Evolutionary conservation across 2,329 filamentous ascomycete species (phyloP), one percentile per base, ranked within the genome.

Genomic region (Leptographium lundbergii): DNA sequence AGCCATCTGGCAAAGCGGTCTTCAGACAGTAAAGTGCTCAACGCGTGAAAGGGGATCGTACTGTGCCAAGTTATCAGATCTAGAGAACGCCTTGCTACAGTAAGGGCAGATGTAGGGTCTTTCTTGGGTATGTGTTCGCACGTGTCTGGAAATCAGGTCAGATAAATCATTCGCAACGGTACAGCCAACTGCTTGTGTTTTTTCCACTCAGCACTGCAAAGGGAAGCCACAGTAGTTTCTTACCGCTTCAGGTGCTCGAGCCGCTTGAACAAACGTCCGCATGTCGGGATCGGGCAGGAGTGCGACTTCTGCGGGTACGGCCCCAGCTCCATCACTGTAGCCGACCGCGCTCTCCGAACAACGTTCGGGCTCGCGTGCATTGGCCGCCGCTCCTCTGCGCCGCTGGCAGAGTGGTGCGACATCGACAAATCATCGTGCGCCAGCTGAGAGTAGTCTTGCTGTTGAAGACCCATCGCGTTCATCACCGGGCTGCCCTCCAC

Each of bases 201-300:
- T 51, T 32, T 60, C 60, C 62, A 39, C 36, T 39, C 39, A n/a
- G 42, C 60, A 63, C 65, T 67, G 72, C 67, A 72, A 73, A 69
- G 64, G 65, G 72, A 74, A 71, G 64, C 70, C 68, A 69, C 68
- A 69, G 72, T 69, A 70, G 62, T 63, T 67, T 79, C 88, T 84
- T 89, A 95, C 90, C 92, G 86, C 82, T 99, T 99, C 70, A 99
- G 85, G 77, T 99, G 94, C 78, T 99, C 94, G 78, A 99, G 84
- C 74, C 94, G 87, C 85, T 99, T 99, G 82, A 99, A 99, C 63
- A 96, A 82, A 69, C 94, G 87, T 58, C 94, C 94, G 72, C 94
- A 99, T 59, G 92, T 95, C 32, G 94, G 94, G 68, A 99, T 99
- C n/a, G 94, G 94, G 77, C 94, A 99, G 2, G 92, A 97, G 74